These are phyloP conservation scores for Polyporus tsugae DNA, from an alignment of 1,284 basidiomycete species.

Conservation along the genomic window DNA sequence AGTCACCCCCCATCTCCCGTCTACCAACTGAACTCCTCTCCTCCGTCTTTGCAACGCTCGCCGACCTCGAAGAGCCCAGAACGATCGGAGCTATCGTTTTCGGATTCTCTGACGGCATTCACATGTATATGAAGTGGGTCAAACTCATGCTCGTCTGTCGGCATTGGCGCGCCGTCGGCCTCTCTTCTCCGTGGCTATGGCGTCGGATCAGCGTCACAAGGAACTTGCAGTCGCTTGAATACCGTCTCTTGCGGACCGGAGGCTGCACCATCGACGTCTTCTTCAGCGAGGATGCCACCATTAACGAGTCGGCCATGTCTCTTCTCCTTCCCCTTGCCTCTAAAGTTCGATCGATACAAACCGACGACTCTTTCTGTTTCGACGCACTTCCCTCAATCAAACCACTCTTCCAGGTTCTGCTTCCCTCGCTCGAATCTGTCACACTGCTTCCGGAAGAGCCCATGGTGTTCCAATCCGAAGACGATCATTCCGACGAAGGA, in stretches of 20 bases:
- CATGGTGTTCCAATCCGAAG: not conserved
- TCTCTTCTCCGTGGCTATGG: not conserved
- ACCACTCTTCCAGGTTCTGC: not conserved
- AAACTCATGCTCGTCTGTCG: conserved; percentile 4
- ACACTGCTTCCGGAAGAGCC: not conserved
- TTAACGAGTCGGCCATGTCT: not conserved
- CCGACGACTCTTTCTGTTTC: not conserved
- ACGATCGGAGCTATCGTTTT: too few species aligned
- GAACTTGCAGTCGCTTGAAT: not conserved
- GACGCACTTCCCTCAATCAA: not conserved
- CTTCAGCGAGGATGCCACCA: not conserved
- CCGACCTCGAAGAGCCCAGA: too few species aligned
- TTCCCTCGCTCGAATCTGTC: not conserved
- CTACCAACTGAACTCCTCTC: not conserved
- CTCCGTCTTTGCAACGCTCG: not conserved
- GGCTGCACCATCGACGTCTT: not conserved
- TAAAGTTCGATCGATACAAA: not conserved
- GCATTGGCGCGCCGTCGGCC: not conserved
- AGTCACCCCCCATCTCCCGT: not conserved
- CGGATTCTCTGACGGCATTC: too few species aligned
- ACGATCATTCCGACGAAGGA: not conserved
- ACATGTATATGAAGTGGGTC: not conserved
- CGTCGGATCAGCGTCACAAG: not conserved
- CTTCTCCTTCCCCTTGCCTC: not conserved
- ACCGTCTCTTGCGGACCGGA: not conserved